Percentiles rank a stretch among this genome's conserved stretches.
Evolutionary conservation across 2,329 filamentous ascomycete species (phyloP).

Genomic region (Celoporthe dispersa): DNA sequence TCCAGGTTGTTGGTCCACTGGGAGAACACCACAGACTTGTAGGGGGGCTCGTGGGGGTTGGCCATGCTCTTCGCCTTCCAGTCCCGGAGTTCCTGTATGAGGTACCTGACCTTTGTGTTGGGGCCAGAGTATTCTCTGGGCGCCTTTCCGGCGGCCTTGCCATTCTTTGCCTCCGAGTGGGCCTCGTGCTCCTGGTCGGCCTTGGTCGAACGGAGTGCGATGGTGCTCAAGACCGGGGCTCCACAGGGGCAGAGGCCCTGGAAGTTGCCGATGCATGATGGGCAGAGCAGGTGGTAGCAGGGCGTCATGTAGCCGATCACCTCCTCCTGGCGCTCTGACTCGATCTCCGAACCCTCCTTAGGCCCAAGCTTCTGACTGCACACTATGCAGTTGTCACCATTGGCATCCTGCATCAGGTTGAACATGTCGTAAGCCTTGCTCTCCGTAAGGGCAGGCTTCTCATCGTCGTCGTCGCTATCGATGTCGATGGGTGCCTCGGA

Average conservation of each 20-base stretch:
- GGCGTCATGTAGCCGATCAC: conserved; percentile 79
- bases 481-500: conserved; percentile 86
- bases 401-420: conserved; percentile 80
- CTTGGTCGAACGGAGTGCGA: conserved; percentile 68
- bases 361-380: conserved; percentile 70
- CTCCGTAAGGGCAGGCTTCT: conserved; percentile 62
- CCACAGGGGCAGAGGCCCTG: conserved; percentile 62
- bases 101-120: conserved; percentile 86
- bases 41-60: conserved; percentile 69
- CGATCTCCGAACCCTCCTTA: conserved; percentile 59
- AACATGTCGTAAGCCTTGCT: conserved; percentile 86
- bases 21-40: conserved; percentile 94
- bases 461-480: conserved; percentile 74
- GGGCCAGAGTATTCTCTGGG: conserved; percentile 76
- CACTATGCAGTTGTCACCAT: conserved; percentile 71
- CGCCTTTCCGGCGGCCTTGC: conserved; percentile 60
- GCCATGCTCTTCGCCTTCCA: conserved; percentile 66
- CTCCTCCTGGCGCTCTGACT: conserved; percentile 64
- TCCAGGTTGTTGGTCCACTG: conserved; percentile 96
- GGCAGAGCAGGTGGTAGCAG: conserved; percentile 86
- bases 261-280: conserved; percentile 68
- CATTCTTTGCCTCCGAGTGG: conserved; percentile 59
- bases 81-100: conserved; percentile 74
- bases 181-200: conserved; percentile 61
- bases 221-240: conserved; percentile 35